phyloP scores from a whole-genome alignment of 331 rosid species.

The Quercus lobata region DNA sequence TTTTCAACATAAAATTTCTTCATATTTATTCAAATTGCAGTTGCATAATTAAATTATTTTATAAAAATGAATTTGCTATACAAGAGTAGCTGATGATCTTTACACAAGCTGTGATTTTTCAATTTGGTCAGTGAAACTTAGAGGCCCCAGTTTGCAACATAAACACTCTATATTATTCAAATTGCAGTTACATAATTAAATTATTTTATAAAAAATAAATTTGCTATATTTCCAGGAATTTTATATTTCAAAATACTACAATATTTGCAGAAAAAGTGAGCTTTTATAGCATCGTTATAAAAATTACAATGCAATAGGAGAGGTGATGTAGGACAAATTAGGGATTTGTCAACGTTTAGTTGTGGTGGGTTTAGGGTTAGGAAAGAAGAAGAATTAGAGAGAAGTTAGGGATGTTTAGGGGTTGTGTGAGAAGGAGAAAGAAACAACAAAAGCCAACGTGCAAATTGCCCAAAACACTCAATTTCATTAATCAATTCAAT shows the following conservation, averaged over 20 bases:
- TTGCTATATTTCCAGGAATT: not conserved
- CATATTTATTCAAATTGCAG: slow-evolving; percentile 20
- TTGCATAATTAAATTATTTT: not conserved
- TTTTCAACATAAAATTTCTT: slow-evolving; percentile 32
- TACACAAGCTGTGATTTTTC: slow-evolving; percentile 92
- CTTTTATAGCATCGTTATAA: not conserved
- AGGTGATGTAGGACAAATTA: not conserved
- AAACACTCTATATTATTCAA: slow-evolving; percentile 24
- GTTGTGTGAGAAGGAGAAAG: too few relatives aligned
- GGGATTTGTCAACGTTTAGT: too few relatives aligned
- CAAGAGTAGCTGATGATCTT: slow-evolving; percentile 53
- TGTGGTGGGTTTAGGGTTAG: too few relatives aligned
- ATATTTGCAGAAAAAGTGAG: not conserved
- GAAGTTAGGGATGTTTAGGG: too few relatives aligned
- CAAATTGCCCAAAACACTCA: too few relatives aligned
- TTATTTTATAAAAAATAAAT: not conserved
- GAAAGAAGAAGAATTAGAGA: too few relatives aligned
- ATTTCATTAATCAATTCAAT: too few relatives aligned
- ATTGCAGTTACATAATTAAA: not conserved
- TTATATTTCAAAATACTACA: not conserved
- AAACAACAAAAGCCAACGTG: too few relatives aligned
- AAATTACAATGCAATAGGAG: not conserved
- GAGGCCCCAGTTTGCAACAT: slow-evolving; percentile 71
- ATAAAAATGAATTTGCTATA: slow-evolving; percentile 21
- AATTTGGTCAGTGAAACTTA: slow-evolving; percentile 77